Evolutionary conservation across 2,329 filamentous ascomycete species (phyloP).

Genomic region (Neopestalotiopsis sp.): DNA sequence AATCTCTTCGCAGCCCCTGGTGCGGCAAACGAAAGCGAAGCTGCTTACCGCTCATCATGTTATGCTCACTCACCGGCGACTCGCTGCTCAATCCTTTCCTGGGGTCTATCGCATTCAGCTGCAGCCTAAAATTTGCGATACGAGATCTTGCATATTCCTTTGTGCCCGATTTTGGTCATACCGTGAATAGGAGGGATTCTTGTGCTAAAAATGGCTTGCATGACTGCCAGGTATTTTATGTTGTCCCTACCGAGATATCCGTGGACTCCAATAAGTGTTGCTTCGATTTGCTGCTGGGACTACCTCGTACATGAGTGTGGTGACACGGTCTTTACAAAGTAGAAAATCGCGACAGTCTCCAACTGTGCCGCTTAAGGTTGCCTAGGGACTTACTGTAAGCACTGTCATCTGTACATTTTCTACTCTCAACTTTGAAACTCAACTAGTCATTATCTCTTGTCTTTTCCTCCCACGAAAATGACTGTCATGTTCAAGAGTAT

Average conservation of each 20-base stretch:
- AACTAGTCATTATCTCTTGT: too few relatives aligned
- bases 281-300: not conserved
- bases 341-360: not conserved
- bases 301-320: not conserved
- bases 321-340: too few relatives aligned
- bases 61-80: not conserved
- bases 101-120: not conserved
- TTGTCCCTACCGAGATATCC: not conserved
- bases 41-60: not conserved
- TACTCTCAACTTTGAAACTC: too few relatives aligned
- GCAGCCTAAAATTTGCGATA: not conserved
- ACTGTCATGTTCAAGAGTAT: too few relatives aligned
- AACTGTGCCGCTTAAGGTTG: not conserved
- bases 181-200: not conserved
- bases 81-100: not conserved
- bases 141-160: not conserved
- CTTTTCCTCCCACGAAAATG: too few relatives aligned
- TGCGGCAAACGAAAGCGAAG: not conserved
- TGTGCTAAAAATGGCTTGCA: constrained; percentile 2
- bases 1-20: too few relatives aligned
- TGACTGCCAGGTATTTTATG: not conserved
- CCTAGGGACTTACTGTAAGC: too few relatives aligned
- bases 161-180: not conserved
- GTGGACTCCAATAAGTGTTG: not conserved
- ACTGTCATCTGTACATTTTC: too few relatives aligned